Evolutionary conservation across 768 basidiomycete genomes (phyloP).

Genomic region (Auricularia cornea): DNA sequence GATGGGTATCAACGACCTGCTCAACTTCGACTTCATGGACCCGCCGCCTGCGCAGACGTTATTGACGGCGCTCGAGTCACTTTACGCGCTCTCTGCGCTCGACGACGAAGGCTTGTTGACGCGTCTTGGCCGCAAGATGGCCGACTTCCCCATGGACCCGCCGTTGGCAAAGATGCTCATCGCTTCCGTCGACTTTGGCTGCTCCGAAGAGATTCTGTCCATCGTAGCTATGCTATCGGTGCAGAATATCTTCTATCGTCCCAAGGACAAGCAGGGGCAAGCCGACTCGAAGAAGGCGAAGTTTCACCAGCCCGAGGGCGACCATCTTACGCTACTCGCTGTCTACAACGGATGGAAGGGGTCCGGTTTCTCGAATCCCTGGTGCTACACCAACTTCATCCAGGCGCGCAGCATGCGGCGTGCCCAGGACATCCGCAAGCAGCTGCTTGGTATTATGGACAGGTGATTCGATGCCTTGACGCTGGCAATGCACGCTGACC

Average conservation of each 20-base stretch:
- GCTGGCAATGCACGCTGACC: slow-evolving; percentile 6
- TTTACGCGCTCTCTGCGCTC: slow-evolving; percentile 91
- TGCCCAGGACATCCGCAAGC: slow-evolving; percentile 96
- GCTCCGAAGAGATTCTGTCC: slow-evolving; percentile 95
- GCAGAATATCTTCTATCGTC: slow-evolving; percentile 94
- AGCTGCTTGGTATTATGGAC: slow-evolving; percentile 98
- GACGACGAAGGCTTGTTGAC: slow-evolving; percentile 97
- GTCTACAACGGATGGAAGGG: slow-evolving; percentile 99
- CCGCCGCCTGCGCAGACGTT: slow-evolving; percentile 95
- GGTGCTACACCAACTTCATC: slow-evolving; percentile 99
- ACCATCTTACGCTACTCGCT: slow-evolving; percentile 82
- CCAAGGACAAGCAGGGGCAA: slow-evolving; percentile 99
- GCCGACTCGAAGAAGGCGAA: slow-evolving; percentile 99
- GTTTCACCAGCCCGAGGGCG: slow-evolving; percentile 98
- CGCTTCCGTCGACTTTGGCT: slow-evolving; percentile 92
- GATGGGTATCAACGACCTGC: slow-evolving; percentile 96
- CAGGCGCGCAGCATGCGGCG: slow-evolving; percentile 95
- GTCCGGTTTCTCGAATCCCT: slow-evolving; percentile 93
- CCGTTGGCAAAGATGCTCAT: slow-evolving; percentile 96
- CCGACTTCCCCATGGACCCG: slow-evolving; percentile 98
- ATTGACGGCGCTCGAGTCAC: slow-evolving; percentile 88
- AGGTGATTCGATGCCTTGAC: slow-evolving; percentile 41
- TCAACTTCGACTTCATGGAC: slow-evolving; percentile 99
- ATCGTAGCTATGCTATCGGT: slow-evolving; percentile 97
- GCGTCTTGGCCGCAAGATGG: slow-evolving; percentile 95